Evolutionary conservation across 495 filamentous ascomycete species (phyloP), one percentile per base, ranked within the genome.

Genomic region (Mytilinidion resinicola): DNA sequence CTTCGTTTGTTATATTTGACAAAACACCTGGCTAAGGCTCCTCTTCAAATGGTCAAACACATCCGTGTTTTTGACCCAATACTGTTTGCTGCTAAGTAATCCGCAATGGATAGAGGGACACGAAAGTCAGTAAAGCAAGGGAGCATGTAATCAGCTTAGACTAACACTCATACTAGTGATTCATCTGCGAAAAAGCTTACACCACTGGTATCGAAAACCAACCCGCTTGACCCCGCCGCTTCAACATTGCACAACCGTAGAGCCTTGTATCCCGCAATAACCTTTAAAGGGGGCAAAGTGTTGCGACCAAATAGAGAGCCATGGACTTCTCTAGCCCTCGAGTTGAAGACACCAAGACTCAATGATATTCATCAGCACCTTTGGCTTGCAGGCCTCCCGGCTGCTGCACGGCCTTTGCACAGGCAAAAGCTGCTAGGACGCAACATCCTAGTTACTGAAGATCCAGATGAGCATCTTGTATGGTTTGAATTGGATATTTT

Each of bases 351-450:
- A 43, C 57, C 39, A 14, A 51, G 44, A 33, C 58, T 64, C 3
- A 54, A 64, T 21, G 41, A 33, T 11, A 61, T 64, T 30, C 19
- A 61, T 36, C 35, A 38, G 2, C 34, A 49, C 17, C 62, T 64
- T 19, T 64, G 62, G 62, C 48, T 64, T 46, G 62, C 58, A 42
- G 62, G 62, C 35, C 44, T 37, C 9, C 51, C 59, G 1, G 34
- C 1, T 9, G 12, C 51, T 25, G 38, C 59, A 34, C 62, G 62
- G 20, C 42, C 58, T 19, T 21, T 61, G n/a, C 53, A 61, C 33
- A 4, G 51, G n/a, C 53, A 61, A 54, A 49, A 36, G 43, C 39
- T 61, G 9, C 3, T 50, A 20, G 19, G 42, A 8, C 51, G 58
- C 12, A 41, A 50, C 17, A 61, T 61, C 12, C 8, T 56, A 19